phyloP scores from a whole-genome alignment of 1,139 yeast species.

The Suhomyces bokatorum region DNA sequence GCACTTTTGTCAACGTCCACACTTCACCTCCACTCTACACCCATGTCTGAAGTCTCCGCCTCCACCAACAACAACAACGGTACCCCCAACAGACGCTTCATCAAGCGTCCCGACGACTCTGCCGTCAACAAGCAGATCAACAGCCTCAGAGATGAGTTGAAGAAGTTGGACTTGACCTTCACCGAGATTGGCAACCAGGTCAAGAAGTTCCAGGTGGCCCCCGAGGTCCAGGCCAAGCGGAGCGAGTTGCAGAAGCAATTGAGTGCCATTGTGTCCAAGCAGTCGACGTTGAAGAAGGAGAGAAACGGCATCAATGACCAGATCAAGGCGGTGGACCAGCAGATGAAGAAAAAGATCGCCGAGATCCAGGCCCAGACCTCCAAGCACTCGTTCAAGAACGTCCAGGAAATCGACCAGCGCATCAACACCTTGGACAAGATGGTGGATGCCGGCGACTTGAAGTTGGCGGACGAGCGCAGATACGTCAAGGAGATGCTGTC shows the following conservation, averaged over 20 bases:
- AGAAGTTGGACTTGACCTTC: constrained; percentile 59
- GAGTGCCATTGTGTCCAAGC: constrained; percentile 62
- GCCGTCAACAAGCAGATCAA: constrained; percentile 60
- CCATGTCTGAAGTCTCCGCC: constrained; percentile 15
- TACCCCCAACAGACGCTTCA: constrained; percentile 43
- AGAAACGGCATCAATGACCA: constrained; percentile 70
- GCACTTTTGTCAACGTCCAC: constrained; percentile 9
- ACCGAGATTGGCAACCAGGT: constrained; percentile 45
- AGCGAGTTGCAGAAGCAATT: constrained; percentile 66
- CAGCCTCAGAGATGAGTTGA: constrained; percentile 65
- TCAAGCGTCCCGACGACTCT: constrained; percentile 77
- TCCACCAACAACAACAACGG: constrained; percentile 14
- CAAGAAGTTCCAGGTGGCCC: constrained; percentile 44
- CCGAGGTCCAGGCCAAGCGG: constrained; percentile 53
- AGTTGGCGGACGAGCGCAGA: constrained; percentile 90
- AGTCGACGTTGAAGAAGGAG: constrained; percentile 68
- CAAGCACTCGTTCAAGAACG: constrained; percentile 68
- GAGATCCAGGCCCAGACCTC: constrained; percentile 75
- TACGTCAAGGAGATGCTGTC: constrained; percentile 81
- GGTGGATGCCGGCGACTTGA: constrained; percentile 77
- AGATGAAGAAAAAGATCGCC: constrained; percentile 71
- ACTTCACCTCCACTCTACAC: constrained; percentile 1
- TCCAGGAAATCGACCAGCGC: constrained; percentile 77
- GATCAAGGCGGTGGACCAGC: constrained; percentile 68
- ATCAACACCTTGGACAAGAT: constrained; percentile 68